These are phyloP conservation scores for Boletus eberwhitei DNA, from an alignment of 768 basidiomycete species.

Conservation along the genomic window DNA sequence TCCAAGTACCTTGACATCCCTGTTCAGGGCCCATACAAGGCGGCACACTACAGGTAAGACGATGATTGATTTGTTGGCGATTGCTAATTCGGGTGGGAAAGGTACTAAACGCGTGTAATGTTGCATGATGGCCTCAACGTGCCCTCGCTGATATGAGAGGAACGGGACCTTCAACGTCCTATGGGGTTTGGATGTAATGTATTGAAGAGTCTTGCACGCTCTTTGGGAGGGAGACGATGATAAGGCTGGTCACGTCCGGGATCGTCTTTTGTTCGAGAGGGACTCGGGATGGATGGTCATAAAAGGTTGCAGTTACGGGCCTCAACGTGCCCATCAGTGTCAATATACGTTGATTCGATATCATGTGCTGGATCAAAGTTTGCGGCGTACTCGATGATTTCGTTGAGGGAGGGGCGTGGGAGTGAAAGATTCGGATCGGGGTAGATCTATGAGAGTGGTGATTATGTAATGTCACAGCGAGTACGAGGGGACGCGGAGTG, in stretches of 20 bases:
- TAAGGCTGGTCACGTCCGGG: conserved; percentile 17
- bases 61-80: neutral
- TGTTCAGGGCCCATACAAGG: conserved; percentile 75
- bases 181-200: conserved; percentile 41
- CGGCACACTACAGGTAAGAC: conserved; percentile 60
- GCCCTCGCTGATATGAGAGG: conserved; percentile 59
- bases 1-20: conserved; percentile 91
- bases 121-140: conserved; percentile 70
- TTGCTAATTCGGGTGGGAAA: conserved; percentile 8
- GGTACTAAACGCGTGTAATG: conserved; percentile 28
- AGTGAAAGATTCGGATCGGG: conserved; percentile 7
- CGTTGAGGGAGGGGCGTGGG: conserved; percentile 4
- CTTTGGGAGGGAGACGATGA: conserved; percentile 33
- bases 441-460: conserved; percentile 8
- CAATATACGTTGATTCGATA: neutral
- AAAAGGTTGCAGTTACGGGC: conserved; percentile 23
- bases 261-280: conserved; percentile 6
- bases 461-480: conserved; percentile 16
- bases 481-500: conserved; percentile 18
- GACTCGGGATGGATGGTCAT: conserved; percentile 11
- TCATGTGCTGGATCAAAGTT: neutral
- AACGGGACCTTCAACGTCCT: conserved; percentile 70
- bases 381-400: too few relatives aligned
- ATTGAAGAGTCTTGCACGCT: conserved; percentile 49
- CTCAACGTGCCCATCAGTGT: conserved; percentile 36